Base-by-base conservation (phyloP, 2,329 filamentous ascomycete genomes). In the Penicillium frequentans region DNA sequence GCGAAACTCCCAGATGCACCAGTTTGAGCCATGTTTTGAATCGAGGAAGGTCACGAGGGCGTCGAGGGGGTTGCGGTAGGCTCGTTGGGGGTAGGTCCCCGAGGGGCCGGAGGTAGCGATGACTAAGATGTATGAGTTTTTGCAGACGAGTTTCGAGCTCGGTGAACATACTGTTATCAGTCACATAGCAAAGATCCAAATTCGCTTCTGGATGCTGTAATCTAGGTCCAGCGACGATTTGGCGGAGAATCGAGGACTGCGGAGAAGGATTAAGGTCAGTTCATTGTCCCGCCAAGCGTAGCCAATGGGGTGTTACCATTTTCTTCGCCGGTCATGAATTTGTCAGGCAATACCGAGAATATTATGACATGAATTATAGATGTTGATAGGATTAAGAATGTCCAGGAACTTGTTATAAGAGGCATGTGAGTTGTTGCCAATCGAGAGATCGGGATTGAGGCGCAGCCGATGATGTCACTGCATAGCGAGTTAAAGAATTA, bases 1-100 rank as follows among this genome's bases (percentile, higher is more conserved):
- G 46, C 95, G 88, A 68, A 99, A 99, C 77, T 99, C 95, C 91
- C 93, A 99, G 68, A 99, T 96, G 3, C 89, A 87, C 95, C 95
- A 99, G 61, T 95, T 80, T 26, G 86, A 78, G 27, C 84, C 88
- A 75, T 99, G 95, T 68, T 92, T 91, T 45, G 83, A 79, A 75
- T 98, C 91, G 61, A 99, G 87, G 73, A 93, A 99, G 62, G 85
- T 84, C 58, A 98, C 91, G 23, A 99, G 85, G 39, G 88, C 85
- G 70, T 96, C 89, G 49, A 96, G 87, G 0, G 93, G 93, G 71
- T 96, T 99, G 70, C 95, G 90, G 77, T 98, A 99, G 58, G 91
- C 92, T 62, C 90, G 87, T 72, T 96, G 89, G 0, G 95, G 93
- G 70, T 96, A 97, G 19, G 90, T 92, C 61, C 90, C 89, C 16